Base-by-base conservation (phyloP, 2,329 filamentous ascomycete genomes). In the Aschersonia sp. region DNA sequence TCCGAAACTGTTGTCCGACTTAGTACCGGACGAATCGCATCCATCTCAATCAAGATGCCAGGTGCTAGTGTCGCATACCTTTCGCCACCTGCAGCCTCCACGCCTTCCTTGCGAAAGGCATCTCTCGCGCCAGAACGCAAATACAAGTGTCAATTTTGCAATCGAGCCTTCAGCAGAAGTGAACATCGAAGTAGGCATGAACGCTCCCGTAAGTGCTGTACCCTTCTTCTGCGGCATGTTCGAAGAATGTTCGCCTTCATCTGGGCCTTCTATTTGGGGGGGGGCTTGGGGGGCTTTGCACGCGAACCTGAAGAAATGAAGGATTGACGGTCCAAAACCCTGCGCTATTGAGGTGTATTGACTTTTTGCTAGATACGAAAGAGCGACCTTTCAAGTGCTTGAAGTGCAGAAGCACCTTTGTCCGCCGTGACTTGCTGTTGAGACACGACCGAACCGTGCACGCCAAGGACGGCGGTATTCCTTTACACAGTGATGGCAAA, bases 111-210 rank as follows among this genome's bases (percentile, higher is more conserved):
- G 60, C 81, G 85, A 68, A 94, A 94, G 70, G 68, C 83, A 56
- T 74, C 83, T 52, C 70, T 82, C 58, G 83, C 80, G 58, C 87
- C 89, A 49, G 92, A 97, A 73, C 90, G 94, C 75, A 95, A 96
- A 70, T 98, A 98, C 80, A 96, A 97, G 68, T 98, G 92, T 72
- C 88, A 95, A 74, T 97, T 95, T 69, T 97, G 92, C 73, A 89
- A 89, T 70, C 79, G 92, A 67, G 92, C 92, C 54, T 98, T 98
- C 67, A 96, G 89, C 71, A 78, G 92, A 66, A 95, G 88, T 67
- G 92, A 98, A 69, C 92, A 98, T 68, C 81, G 92, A 59, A 96
- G 88, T 69, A 79, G 92, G 68, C 92, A 98, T 69, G 92, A 98
- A 70, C 79, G 92, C 70, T 95, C 88, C 65, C 92, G 92, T 97